Evolutionary conservation across 805 yeast species (phyloP).

Genomic region (Saturnispora ahearnii): DNA sequence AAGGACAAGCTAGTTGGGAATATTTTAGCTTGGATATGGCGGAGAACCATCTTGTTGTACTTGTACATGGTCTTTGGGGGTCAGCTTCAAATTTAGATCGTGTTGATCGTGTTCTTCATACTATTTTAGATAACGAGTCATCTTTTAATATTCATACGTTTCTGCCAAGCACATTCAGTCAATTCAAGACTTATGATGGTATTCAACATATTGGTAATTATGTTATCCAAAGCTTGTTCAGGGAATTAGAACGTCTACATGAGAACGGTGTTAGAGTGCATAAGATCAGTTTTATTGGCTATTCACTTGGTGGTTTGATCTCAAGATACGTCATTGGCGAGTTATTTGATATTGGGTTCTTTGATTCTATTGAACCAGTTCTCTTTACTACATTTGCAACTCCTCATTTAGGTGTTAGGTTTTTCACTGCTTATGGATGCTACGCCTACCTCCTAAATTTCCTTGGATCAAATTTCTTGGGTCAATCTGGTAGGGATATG

Average conservation of each 20-base stretch:
- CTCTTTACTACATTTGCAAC: conserved; percentile 65
- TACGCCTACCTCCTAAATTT: conserved; percentile 35
- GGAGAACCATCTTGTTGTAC: conserved; percentile 50
- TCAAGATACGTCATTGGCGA: conserved; percentile 63
- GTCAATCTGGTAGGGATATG: conserved; percentile 68
- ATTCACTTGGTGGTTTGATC: conserved; percentile 83
- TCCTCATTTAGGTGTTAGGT: conserved; percentile 60
- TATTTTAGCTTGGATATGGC: background rate
- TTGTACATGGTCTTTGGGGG: conserved; percentile 79
- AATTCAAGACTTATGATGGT: conserved; percentile 80
- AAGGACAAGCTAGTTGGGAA: background rate
- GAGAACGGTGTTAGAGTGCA: conserved; percentile 25
- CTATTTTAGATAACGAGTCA: conserved; percentile 23
- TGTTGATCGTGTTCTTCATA: conserved; percentile 35
- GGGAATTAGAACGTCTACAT: conserved; percentile 30
- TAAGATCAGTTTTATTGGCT: conserved; percentile 72
- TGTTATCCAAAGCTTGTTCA: conserved; percentile 55
- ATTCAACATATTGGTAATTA: conserved; percentile 63
- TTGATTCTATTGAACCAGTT: conserved; percentile 50
- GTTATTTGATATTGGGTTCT: conserved; percentile 40
- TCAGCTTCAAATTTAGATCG: conserved; percentile 48
- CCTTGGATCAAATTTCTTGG: conserved; percentile 45
- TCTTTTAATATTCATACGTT: conserved; percentile 29
- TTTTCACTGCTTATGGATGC: conserved; percentile 31
- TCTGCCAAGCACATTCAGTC: conserved; percentile 52